Evolutionary conservation across 139 green algal genomes (phyloP).

Genomic region (Parachlorella kessleri): DNA sequence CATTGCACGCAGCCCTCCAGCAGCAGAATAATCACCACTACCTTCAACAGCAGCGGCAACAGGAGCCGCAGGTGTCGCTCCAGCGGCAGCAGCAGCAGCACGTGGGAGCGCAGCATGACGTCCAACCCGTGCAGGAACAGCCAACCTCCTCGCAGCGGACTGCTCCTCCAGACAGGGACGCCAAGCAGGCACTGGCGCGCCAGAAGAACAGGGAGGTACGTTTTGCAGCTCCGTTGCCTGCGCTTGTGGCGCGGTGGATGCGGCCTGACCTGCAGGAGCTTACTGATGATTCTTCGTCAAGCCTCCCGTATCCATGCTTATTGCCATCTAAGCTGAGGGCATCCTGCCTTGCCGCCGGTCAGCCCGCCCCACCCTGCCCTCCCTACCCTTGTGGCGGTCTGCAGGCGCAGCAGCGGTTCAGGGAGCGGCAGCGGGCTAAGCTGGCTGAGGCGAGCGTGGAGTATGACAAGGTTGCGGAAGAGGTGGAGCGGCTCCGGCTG

Average conservation of each 20-base stretch:
- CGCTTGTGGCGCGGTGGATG: neutral
- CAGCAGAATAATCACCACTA: neutral
- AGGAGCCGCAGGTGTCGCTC: neutral
- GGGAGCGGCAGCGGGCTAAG: constrained; percentile 12
- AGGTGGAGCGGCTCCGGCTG: constrained; percentile 11
- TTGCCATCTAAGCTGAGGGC: too few relatives aligned
- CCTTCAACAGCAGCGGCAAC: too few relatives aligned
- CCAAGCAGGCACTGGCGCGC: constrained; percentile 2
- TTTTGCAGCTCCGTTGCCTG: too few relatives aligned
- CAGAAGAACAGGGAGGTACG: constrained; percentile 22
- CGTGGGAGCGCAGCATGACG: neutral
- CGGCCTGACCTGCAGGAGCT: neutral
- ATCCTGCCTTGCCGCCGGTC: too few relatives aligned
- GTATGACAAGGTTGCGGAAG: neutral
- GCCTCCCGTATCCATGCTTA: too few relatives aligned
- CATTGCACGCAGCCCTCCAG: neutral
- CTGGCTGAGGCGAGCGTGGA: neutral
- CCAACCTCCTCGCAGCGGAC: neutral
- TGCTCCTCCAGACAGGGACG: neutral
- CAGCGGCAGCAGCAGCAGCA: neutral
- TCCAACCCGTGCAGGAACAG: too few relatives aligned
- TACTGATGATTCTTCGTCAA: too few relatives aligned
- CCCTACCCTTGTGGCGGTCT: too few relatives aligned
- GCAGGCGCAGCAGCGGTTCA: constrained; percentile 27
- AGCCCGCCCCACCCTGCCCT: too few relatives aligned